A percentile compares a stretch with the other conserved stretches of the same genome.
phyloP scores from a whole-genome alignment of 371 early-diverging fungal genomes.

The Syncephalastrum racemosum region DNA sequence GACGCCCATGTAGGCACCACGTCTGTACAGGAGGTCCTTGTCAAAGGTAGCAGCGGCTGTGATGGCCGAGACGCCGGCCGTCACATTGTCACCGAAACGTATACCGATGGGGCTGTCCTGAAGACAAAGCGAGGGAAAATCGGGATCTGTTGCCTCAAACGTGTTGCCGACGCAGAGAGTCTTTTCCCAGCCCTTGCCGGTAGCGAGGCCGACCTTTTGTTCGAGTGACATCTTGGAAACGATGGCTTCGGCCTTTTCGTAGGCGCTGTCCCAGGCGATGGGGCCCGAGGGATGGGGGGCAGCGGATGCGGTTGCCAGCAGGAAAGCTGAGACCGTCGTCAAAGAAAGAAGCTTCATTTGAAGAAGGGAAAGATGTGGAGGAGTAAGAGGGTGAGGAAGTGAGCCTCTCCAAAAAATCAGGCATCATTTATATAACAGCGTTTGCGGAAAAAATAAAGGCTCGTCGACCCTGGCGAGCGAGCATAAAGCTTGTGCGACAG shows the following conservation, averaged over 20 bases:
- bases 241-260: slow-evolving; percentile 29
- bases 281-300: neutral
- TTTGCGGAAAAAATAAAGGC: no score
- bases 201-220: slow-evolving; percentile 48
- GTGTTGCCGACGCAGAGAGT: slow-evolving; percentile 57
- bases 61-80: slow-evolving; percentile 53
- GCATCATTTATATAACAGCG: no score
- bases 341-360: no score
- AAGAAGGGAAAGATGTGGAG: no score
- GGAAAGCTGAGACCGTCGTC: no score
- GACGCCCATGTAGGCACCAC: slow-evolving; percentile 50
- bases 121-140: slow-evolving; percentile 60
- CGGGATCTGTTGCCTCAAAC: slow-evolving; percentile 26
- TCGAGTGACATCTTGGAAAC: slow-evolving; percentile 36
- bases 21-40: slow-evolving; percentile 38
- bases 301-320: no score
- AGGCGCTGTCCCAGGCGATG: slow-evolving; percentile 41
- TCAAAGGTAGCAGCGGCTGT: slow-evolving; percentile 60
- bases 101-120: slow-evolving; percentile 53
- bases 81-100: slow-evolving; percentile 38
- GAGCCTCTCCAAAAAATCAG: no score
- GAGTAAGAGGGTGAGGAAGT: no score
- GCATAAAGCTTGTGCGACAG: no score
- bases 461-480: no score
- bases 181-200: slow-evolving; percentile 50